Evolutionary conservation across 768 basidiomycete genomes (phyloP).

Genomic region (Trametes meyenii): DNA sequence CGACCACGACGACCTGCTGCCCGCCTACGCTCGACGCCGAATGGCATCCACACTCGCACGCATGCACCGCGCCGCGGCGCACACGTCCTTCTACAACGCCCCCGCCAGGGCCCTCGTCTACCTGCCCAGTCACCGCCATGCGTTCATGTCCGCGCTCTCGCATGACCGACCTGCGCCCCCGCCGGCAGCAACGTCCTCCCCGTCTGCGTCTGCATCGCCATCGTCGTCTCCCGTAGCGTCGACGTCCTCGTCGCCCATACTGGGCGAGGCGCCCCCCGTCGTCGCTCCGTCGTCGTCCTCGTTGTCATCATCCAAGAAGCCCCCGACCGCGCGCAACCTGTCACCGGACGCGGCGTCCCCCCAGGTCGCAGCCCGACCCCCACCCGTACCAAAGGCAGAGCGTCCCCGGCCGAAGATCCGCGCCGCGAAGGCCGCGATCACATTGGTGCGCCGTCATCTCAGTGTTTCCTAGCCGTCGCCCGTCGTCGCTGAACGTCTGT

Average conservation of each 20-base stretch:
- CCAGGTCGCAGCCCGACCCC: constrained; percentile 72
- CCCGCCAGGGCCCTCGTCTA: constrained; percentile 23
- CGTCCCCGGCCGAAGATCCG: constrained; percentile 67
- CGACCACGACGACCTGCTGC: not conserved
- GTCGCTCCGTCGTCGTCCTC: constrained; percentile 48
- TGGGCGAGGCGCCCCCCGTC: constrained; percentile 53
- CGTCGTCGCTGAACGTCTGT: too few relatives aligned
- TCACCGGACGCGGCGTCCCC: constrained; percentile 67
- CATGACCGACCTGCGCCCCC: constrained; percentile 36
- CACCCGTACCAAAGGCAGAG: constrained; percentile 64
- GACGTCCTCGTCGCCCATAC: constrained; percentile 20
- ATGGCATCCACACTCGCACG: constrained; percentile 20
- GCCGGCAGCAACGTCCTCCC: constrained; percentile 28
- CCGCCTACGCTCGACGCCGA: not conserved
- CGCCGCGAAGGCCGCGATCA: constrained; percentile 75
- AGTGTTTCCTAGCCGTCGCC: too few relatives aligned
- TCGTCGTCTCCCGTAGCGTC: constrained; percentile 15
- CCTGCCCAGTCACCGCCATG: constrained; percentile 50
- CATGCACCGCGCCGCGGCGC: constrained; percentile 18
- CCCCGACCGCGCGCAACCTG: constrained; percentile 37
- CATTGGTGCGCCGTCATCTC: constrained; percentile 52
- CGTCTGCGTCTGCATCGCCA: too few relatives aligned
- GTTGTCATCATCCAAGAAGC: constrained; percentile 28
- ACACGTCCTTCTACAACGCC: constrained; percentile 9
- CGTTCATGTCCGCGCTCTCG: constrained; percentile 70